Base-by-base conservation (phyloP, 1,284 basidiomycete species). In the Microbotryum violaceum region DNA sequence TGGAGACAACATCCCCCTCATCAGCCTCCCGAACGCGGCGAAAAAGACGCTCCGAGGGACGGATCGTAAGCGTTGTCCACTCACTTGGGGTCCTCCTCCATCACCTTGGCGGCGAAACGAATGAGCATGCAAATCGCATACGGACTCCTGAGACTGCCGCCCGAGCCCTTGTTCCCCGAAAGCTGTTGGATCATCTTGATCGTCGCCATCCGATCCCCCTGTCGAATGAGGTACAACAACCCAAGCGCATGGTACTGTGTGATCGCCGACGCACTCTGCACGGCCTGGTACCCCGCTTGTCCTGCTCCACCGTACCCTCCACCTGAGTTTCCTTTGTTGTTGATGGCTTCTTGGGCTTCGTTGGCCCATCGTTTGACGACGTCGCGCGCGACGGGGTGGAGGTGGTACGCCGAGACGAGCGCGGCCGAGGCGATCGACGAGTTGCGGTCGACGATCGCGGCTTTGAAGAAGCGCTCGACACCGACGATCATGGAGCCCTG, bases 91-190 rank as follows among this genome's bases (percentile, higher is more conserved):
- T 99, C 96, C 72, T 98, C 96, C 71, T 98, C 94, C 81, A 96
- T 92, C 57, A 97, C 88, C 78, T 96, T 97, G 49, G 92, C 86
- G 21, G 96, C 92, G 77, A 94, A 98, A 33, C 96, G 85, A 75
- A 98, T 92, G 67, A 99, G 82, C 94, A 98, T 97, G 77, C 93
- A 98, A 55, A 98, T 80, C n/a, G 96, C 93, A 87, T 94, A 92
- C 4, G 96, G 86, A 74, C 92, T 98, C 79, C 93, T 90, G 66
- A 99, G 77, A 23, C 87, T 85, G 16, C 85, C 88, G 20, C 85
- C 86, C 57, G 85, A 82, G 25, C 88, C 88, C 75, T 91, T 91
- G 48, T 67, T 70, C 1, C 90, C 90, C 44, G 72, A 71, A 25
- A 77, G 70, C 75, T 97, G 94, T 77, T 98, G 96, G 56, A 99